Conservation (phyloP, 225 moss, liverwort and hornwort species). For the Asterella californica region DNA sequence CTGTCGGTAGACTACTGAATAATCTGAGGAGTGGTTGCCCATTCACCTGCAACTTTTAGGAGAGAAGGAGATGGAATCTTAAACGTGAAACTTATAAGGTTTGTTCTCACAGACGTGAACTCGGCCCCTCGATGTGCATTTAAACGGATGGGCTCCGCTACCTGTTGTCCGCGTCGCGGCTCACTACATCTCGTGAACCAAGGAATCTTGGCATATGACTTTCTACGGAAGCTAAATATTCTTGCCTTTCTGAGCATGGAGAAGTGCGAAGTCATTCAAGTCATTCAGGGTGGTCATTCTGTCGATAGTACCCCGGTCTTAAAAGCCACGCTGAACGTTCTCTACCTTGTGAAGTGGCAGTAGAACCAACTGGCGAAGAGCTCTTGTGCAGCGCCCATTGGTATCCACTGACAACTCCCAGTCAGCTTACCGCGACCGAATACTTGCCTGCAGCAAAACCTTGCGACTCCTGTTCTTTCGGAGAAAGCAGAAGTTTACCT, state of each 20-base stretch:
- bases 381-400: too few relatives aligned
- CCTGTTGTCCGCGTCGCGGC: background rate
- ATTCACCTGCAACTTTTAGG: background rate
- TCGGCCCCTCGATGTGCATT: background rate
- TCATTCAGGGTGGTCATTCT: too few relatives aligned
- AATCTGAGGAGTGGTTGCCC: background rate
- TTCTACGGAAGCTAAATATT: background rate
- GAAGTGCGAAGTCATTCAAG: too few relatives aligned
- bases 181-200: constrained; percentile 6
- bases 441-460: background rate
- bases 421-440: background rate
- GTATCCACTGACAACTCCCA: too few relatives aligned
- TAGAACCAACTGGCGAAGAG: too few relatives aligned
- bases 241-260: background rate
- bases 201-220: background rate
- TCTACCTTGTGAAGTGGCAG: too few relatives aligned
- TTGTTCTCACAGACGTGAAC: background rate
- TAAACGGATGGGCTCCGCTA: background rate
- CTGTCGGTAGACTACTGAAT: background rate
- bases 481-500: too few relatives aligned
- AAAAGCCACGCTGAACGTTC: too few relatives aligned
- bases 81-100: background rate
- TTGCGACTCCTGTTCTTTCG: background rate
- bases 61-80: background rate
- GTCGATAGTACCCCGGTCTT: too few relatives aligned